phyloP scores from a whole-genome alignment of 345 rosid species.

The Pugionium cornutum region DNA sequence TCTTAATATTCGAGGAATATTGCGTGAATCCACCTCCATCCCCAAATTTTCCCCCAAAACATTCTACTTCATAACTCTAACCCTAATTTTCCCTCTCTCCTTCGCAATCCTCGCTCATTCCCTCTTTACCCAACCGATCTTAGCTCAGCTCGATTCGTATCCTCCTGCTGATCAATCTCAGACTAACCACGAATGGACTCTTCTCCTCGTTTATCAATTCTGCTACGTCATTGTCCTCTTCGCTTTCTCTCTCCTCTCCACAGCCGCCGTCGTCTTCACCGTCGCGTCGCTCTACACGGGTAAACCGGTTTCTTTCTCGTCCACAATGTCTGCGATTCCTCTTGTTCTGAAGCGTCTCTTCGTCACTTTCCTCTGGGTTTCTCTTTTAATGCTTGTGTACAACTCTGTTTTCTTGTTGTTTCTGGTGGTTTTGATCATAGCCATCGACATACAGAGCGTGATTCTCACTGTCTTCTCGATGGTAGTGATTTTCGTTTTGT shows the following conservation, averaged over 20 bases:
- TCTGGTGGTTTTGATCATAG: constrained; percentile 52
- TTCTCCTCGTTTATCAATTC: constrained; percentile 68
- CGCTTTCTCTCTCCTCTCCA: constrained; percentile 91
- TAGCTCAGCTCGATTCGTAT: constrained; percentile 45
- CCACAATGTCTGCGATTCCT: constrained; percentile 75
- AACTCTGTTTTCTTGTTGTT: constrained; percentile 52
- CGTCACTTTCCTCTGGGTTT: constrained; percentile 78
- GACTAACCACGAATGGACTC: constrained; percentile 68
- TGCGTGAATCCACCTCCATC: constrained; percentile 66
- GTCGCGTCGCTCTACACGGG: constrained; percentile 87
- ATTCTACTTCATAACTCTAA: constrained; percentile 66
- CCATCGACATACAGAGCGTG: constrained; percentile 52
- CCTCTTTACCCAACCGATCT: constrained; percentile 73
- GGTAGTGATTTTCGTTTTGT: constrained; percentile 52
- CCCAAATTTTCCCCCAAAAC: constrained; percentile 60
- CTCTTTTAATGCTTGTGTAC: constrained; percentile 67
- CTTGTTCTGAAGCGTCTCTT: constrained; percentile 75
- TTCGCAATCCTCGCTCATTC: constrained; percentile 83
- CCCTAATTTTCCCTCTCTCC: constrained; percentile 76
- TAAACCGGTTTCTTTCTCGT: constrained; percentile 78
- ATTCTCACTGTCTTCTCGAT: constrained; percentile 47
- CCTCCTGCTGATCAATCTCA: constrained; percentile 42
- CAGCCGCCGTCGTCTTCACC: constrained; percentile 94
- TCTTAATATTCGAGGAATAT: constrained; percentile 49
- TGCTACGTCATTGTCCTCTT: constrained; percentile 81